Evolutionary conservation across 345 rosid species (phyloP).

Genomic region (Murraya paniculata): DNA sequence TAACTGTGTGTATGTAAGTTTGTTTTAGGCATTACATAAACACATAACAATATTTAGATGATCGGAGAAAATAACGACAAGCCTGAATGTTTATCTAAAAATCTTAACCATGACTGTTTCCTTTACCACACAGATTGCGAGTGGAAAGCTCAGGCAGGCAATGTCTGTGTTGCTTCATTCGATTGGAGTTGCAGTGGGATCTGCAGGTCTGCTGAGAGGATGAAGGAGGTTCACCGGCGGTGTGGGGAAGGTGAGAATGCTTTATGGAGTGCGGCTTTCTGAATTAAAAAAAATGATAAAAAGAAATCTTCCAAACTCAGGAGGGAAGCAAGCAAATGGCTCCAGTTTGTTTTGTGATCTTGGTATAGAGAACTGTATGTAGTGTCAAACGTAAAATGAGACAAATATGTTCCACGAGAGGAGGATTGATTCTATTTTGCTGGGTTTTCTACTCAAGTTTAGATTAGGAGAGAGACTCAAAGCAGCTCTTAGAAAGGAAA

Average conservation of each 20-base stretch:
- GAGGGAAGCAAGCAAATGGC: constrained; percentile 26
- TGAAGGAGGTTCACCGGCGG: constrained; percentile 81
- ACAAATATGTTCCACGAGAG: background rate
- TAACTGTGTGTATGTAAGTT: background rate
- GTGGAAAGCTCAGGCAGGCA: constrained; percentile 98
- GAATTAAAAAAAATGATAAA: constrained; percentile 10
- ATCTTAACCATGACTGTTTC: background rate
- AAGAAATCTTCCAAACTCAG: constrained; percentile 28
- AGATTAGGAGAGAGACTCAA: constrained; percentile 13
- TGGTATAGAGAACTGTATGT: constrained; percentile 8
- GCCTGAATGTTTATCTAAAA: background rate
- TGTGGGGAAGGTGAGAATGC: constrained; percentile 89
- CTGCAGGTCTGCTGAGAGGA: constrained; percentile 82
- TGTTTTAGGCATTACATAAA: background rate
- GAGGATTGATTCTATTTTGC: constrained; percentile 12
- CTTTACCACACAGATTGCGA: constrained; percentile 60
- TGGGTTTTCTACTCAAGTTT: constrained; percentile 29
- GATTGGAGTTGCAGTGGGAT: constrained; percentile 93
- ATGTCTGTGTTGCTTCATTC: constrained; percentile 81
- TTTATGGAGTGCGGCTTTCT: constrained; percentile 66
- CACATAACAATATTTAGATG: background rate
- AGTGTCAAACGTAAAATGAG: constrained; percentile 14
- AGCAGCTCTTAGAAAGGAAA: background rate
- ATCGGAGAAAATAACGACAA: background rate
- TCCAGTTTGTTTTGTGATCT: background rate